These are phyloP conservation scores for Thuja plicata DNA, from an alignment of 83 land plant genomes.

Conservation along the genomic window DNA sequence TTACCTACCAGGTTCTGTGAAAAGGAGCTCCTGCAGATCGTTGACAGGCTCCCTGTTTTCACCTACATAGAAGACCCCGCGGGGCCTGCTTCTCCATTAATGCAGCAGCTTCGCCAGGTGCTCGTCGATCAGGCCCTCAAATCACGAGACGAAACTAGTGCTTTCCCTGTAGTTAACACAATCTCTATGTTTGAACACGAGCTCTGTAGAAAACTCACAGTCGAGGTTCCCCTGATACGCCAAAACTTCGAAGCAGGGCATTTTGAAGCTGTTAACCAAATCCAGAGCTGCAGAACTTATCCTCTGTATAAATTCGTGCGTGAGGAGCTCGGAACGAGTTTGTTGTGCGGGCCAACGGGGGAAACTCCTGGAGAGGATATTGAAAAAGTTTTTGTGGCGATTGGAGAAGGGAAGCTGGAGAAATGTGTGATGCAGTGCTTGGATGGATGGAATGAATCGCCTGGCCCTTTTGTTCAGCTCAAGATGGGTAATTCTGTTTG, in stretches of 20 bases:
- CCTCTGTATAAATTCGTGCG: conserved; percentile 67
- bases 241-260: neutral
- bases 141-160: conserved; percentile 27
- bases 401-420: conserved; percentile 35
- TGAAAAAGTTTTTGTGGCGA: conserved; percentile 52
- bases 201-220: conserved; percentile 34
- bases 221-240: conserved; percentile 22
- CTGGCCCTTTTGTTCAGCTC: conserved; percentile 25
- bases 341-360: conserved; percentile 52
- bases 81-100: conserved; percentile 52
- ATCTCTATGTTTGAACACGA: conserved; percentile 65
- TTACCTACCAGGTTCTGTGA: conserved; percentile 57
- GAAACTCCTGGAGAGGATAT: conserved; percentile 60
- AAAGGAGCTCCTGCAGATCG: conserved; percentile 59
- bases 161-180: conserved; percentile 34
- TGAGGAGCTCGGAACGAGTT: conserved; percentile 39
- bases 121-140: conserved; percentile 57
- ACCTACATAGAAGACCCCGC: conserved; percentile 68
- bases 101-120: conserved; percentile 59
- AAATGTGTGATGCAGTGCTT: conserved; percentile 53
- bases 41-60: conserved; percentile 56
- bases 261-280: conserved; percentile 25
- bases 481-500: neutral
- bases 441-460: conserved; percentile 61
- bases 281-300: conserved; percentile 63